phyloP scores from a whole-genome alignment of 306 rosid species.

The Trifolium pratense region DNA sequence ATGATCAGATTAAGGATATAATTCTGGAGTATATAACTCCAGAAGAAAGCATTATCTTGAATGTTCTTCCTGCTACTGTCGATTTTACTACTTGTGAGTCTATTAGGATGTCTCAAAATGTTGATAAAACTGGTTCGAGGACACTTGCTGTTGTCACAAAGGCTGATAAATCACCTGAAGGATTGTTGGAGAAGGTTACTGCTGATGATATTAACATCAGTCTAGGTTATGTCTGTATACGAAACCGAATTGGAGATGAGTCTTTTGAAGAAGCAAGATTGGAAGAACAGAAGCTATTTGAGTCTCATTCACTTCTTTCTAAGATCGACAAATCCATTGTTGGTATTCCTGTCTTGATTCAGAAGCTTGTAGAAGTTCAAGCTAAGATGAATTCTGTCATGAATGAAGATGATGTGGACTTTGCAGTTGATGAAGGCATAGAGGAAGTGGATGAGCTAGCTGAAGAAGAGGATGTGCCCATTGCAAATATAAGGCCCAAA shows the following conservation, averaged over 20 bases:
- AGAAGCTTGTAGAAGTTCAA: constrained; percentile 58
- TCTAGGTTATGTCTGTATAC: constrained; percentile 65
- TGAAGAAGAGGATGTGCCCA: too few species aligned
- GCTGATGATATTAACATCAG: constrained; percentile 70
- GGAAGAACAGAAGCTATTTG: constrained; percentile 47
- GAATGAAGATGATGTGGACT: too few species aligned
- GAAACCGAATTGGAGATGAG: constrained; percentile 61
- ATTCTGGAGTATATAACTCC: constrained; percentile 68
- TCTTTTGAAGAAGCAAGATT: constrained; percentile 56
- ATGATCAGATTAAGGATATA: constrained; percentile 62
- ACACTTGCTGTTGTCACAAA: constrained; percentile 70
- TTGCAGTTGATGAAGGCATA: too few species aligned
- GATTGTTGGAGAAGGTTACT: constrained; percentile 62
- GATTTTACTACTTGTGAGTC: constrained; percentile 74
- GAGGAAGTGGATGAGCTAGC: too few species aligned
- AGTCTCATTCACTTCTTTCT: constrained; percentile 45
- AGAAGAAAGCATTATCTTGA: constrained; percentile 59
- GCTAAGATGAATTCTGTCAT: constrained; percentile 27
- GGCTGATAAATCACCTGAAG: constrained; percentile 65
- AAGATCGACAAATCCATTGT: constrained; percentile 58
- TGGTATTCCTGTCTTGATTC: constrained; percentile 58
- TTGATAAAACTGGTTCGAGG: constrained; percentile 61
- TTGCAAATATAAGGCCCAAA: too few species aligned
- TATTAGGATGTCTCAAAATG: constrained; percentile 67
- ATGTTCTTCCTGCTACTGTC: constrained; percentile 68